These are phyloP conservation scores for Ogataea pini DNA, from an alignment of 805 yeast species.

Conservation along the genomic window DNA sequence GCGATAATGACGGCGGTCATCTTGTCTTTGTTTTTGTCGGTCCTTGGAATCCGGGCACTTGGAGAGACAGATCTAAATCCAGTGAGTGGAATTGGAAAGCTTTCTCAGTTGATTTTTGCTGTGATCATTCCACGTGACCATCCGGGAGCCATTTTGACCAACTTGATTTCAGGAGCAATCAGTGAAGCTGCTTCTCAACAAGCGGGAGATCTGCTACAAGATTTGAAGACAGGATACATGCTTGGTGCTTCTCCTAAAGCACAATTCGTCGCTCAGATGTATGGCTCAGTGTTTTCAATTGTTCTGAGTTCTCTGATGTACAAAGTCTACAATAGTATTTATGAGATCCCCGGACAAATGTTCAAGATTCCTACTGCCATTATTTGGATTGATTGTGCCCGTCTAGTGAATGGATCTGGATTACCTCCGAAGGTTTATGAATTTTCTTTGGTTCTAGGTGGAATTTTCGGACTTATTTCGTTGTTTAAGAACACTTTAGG, in stretches of 20 bases:
- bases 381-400: conserved; percentile 94
- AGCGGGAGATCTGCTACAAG: conserved; percentile 98
- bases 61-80: conserved; percentile 98
- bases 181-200: conserved; percentile 99
- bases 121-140: conserved; percentile 69
- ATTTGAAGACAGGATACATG: conserved; percentile 89
- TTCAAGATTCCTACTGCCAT: conserved; percentile 94
- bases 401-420: conserved; percentile 89
- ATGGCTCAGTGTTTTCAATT: conserved; percentile 86
- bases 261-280: conserved; percentile 85
- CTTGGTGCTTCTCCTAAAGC: conserved; percentile 91
- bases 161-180: conserved; percentile 92
- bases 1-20: conserved; percentile 68
- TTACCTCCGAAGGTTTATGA: conserved; percentile 76
- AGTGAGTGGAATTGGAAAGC: conserved; percentile 93
- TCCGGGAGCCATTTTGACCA: conserved; percentile 81
- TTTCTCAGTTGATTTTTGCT: conserved; percentile 88
- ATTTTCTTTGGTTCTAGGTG: conserved; percentile 61
- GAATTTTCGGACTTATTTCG: conserved; percentile 68
- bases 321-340: conserved; percentile 74
- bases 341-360: conserved; percentile 77
- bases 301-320: conserved; percentile 80
- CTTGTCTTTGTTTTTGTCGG: conserved; percentile 75
- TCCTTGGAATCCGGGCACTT: conserved; percentile 87
- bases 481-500: conserved; percentile 58